These are phyloP conservation scores for Nakazawaea pomicola DNA, from an alignment of 805 yeast genomes.

Conservation along the genomic window DNA sequence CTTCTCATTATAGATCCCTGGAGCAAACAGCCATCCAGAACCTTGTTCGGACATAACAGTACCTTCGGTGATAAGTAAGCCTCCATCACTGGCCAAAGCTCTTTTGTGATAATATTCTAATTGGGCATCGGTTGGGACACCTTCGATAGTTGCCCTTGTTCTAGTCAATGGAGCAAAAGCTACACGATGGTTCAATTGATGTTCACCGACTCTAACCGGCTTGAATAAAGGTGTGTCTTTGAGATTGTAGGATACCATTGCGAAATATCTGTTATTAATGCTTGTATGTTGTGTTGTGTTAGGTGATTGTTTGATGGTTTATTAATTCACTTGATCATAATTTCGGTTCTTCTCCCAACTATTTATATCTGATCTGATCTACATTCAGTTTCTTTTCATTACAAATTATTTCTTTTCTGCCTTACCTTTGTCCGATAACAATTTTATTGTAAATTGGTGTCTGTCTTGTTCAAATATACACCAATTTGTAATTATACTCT, in stretches of 20 bases:
- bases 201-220: conserved; percentile 38
- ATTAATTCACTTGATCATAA: no score
- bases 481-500: no score
- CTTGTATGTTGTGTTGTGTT: neutral
- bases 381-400: no score
- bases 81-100: conserved; percentile 44
- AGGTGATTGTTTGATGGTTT: no score
- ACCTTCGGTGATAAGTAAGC: conserved; percentile 57
- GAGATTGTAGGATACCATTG: neutral
- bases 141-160: conserved; percentile 30
- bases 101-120: conserved; percentile 50
- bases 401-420: no score
- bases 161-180: conserved; percentile 50
- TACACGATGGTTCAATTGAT: conserved; percentile 33
- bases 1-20: conserved; percentile 43
- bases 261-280: neutral
- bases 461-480: no score
- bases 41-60: conserved; percentile 40
- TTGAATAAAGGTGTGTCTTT: conserved; percentile 30
- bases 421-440: no score
- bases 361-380: no score
- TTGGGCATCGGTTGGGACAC: conserved; percentile 41
- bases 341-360: no score
- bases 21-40: conserved; percentile 36
- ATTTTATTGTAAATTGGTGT: no score